Evolutionary conservation across 768 basidiomycete genomes (phyloP), one percentile per base, ranked within the genome.

Genomic region (Phanerochaete sordida): DNA sequence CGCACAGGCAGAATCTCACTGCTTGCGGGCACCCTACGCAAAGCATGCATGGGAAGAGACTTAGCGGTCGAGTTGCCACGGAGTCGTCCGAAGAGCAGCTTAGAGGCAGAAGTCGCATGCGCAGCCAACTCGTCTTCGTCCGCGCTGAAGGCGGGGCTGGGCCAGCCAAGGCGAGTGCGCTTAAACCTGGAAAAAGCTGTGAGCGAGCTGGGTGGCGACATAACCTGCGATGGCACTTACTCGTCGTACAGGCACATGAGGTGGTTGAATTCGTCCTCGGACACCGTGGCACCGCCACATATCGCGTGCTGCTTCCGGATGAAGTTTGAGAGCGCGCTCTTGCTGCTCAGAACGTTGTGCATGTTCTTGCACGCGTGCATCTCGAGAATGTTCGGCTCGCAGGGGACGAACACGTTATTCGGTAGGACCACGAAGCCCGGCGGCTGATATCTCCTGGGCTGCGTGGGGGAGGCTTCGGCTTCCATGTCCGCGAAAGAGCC

Each of bases 311-410:
- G 64, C 27, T 79, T 76, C 21, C 69, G 54, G 15, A 87, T 66
- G 66, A 75, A 85, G 47, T 83, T 82, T 6, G 64, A 68, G 11
- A 91, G 73, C 3, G 88, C 86, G 35, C 76, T 75, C 66, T 83
- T 82, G 67, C 84, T 87, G 30, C 82, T 83, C 26, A 91, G 74
- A 2, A 91, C 69, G 6, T 79, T 78, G 67, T 91, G 86, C 51
- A 90, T 72, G 66, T 85, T 79, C 72, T 84, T 87, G 73, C 84
- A 86, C n/a, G 84, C 79, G 65, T 90, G 86, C 84, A 88, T 84
- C 74, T 91, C 89, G 33, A 91, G 75, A 67, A 88, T 88, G 2
- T 70, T 67, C 24, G 87, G 78, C 0, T 77, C 57, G 64, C 87
- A 73, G 1, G 86, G 81, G 48, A 90, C 75, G 69, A 86, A 87